Percentiles rank a stretch among this genome's conserved stretches.
Evolutionary conservation across 78 protist genomes (phyloP).

Genomic region (Dictyostelium firmibasis): DNA sequence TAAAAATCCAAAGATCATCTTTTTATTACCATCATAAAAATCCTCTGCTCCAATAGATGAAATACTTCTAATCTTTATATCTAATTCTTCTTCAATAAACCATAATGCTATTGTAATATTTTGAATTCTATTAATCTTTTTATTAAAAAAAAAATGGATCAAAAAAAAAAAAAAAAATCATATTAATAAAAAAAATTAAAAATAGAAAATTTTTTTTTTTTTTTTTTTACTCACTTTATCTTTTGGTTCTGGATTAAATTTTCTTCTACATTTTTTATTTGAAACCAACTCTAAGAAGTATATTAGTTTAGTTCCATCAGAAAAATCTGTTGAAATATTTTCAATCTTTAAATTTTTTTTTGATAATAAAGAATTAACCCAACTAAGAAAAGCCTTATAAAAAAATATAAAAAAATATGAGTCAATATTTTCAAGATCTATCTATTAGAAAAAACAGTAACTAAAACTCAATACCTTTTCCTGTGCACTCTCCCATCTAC

Average conservation of each 20-base stretch:
- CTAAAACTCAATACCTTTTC: constrained; percentile 30
- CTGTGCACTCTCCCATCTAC: constrained; percentile 72
- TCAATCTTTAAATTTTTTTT: constrained; percentile 47
- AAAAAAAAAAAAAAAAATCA: not conserved
- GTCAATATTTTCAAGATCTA: not conserved
- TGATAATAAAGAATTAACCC: constrained; percentile 73
- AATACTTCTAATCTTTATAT: constrained; percentile 55
- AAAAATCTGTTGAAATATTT: constrained; percentile 47
- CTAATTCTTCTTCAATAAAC: constrained; percentile 69
- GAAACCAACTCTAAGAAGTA: constrained; percentile 56
- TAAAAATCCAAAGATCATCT: constrained; percentile 83
- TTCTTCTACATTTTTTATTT: constrained; percentile 34
- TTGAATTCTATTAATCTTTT: constrained; percentile 61
- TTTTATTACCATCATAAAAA: constrained; percentile 73
- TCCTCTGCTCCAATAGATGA: constrained; percentile 64
- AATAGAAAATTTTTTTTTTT: not conserved
- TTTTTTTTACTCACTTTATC: constrained; percentile 15
- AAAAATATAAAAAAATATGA: not conserved
- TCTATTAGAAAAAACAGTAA: not conserved
- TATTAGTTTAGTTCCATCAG: constrained; percentile 60
- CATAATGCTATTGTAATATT: constrained; percentile 68
- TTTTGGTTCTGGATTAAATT: constrained; percentile 73
- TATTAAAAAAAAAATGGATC: not conserved
- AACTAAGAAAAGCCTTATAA: constrained; percentile 78
- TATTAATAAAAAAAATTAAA: not conserved